These are phyloP conservation scores for Graphium sp. DNA, from an alignment of 2,329 filamentous ascomycete genomes.

Conservation along the genomic window DNA sequence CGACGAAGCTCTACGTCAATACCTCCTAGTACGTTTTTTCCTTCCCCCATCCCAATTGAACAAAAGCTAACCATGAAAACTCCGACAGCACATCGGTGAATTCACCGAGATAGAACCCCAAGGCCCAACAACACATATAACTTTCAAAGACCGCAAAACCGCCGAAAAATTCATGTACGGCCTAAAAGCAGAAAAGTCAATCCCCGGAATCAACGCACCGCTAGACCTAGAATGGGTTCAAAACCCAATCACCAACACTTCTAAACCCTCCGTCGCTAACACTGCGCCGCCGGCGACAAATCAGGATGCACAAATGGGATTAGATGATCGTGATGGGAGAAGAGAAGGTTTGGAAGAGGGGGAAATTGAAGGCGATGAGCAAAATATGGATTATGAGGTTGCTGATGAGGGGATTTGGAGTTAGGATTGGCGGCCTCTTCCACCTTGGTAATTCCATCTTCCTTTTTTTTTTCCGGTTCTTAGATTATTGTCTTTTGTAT, in stretches of 20 bases:
- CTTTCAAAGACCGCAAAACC: conserved; percentile 50
- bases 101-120: conserved; percentile 39
- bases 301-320: no score
- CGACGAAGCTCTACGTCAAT: conserved; percentile 55
- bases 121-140: conserved; percentile 31
- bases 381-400: conserved; percentile 35
- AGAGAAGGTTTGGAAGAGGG: no score
- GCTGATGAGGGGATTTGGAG: no score
- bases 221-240: conserved; percentile 49
- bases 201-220: conserved; percentile 44
- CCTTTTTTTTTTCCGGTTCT: no score
- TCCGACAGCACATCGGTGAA: conserved; percentile 38
- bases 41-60: no score
- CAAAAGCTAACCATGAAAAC: conserved; percentile 1
- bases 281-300: conserved; percentile 5
- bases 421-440: no score
- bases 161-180: conserved; percentile 54
- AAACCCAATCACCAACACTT: conserved; percentile 12
- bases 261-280: conserved; percentile 4
- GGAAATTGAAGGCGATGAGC: conserved; percentile 8
- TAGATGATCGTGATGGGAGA: no score
- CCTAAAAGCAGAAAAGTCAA: conserved; percentile 32
- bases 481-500: no score
- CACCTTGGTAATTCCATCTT: conserved; percentile 11
- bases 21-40: conserved; percentile 43